Evolutionary conservation across 306 rosid genomes (phyloP).

Genomic region (Corylus americana): DNA sequence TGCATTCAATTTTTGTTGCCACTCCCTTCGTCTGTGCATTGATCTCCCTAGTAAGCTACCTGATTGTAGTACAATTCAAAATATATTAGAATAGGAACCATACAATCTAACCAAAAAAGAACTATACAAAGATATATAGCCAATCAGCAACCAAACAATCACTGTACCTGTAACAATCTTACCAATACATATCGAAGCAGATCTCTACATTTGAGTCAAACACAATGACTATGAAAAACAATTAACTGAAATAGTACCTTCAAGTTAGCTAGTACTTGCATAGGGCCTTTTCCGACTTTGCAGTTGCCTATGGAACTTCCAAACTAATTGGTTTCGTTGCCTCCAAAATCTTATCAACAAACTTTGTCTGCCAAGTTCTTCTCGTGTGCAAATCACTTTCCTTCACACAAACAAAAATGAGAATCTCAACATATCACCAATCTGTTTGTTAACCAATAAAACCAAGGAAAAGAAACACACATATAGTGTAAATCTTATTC

Average conservation of each 20-base stretch:
- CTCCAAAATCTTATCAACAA: constrained; percentile 77
- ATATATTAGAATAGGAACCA: too few species aligned
- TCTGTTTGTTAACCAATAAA: background rate
- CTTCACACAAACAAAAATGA: constrained; percentile 32
- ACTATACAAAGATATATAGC: too few species aligned
- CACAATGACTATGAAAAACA: background rate
- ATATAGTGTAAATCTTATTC: background rate
- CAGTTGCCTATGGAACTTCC: constrained; percentile 64
- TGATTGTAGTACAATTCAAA: too few species aligned
- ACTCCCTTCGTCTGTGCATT: too few species aligned
- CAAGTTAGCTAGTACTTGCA: constrained; percentile 48
- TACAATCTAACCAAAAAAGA: background rate
- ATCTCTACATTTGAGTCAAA: background rate
- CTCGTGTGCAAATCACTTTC: constrained; percentile 92
- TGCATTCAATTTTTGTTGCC: too few species aligned
- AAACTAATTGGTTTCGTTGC: constrained; percentile 72
- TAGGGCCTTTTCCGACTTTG: constrained; percentile 29
- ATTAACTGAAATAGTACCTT: constrained; percentile 42
- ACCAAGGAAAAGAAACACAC: background rate
- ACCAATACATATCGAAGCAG: background rate
- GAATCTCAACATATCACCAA: constrained; percentile 12
- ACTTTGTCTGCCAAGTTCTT: constrained; percentile 81
- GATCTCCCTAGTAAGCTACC: too few species aligned
- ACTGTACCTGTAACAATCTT: background rate
- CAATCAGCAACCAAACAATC: background rate